Base-by-base conservation (phyloP, 768 basidiomycete genomes). In the Rhizopogon rudus region DNA sequence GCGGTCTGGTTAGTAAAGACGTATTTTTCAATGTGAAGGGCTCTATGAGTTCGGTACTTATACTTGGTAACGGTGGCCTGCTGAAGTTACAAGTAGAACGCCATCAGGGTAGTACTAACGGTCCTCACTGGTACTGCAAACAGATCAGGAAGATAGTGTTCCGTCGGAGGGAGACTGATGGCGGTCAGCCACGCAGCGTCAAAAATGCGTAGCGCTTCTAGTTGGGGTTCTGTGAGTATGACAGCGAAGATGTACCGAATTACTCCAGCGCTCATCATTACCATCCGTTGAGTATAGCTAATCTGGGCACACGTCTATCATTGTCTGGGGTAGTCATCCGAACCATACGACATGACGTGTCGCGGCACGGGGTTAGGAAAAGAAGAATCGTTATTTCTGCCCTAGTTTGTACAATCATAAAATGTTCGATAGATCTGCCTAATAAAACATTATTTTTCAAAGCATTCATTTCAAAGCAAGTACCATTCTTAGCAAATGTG, bases 331-430 rank as follows among this genome's bases (percentile, higher is more conserved):
- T 8, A 35, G 35, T 35, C 35, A 13, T 35, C 12, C 17, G 17
- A 48, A 20, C 4, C 31, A 8, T 35, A 48, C 20, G 8, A 33
- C 31, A 46, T 20, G 12, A 31, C 12, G 8, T 33, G 25, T 25
- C 25, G 4, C 25, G 22, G 25, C 25, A 25, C 25, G 25, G 45
- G 39, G 31, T 31, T 31, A 8, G 14, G 37, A 22, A 49, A 49
- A 3, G 35, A 16, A 9, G 22, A 49, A 39, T 39, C 35, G 3
- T 25, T 43, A 55, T 40, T 55, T 40, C 22, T 53, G 20, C 31
- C 31, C 54, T 44, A 35, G 25, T 49, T 37, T 56, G 35, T 58
- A 58, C 58, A 59, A 56, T 49, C 37, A 48, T 58, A 57, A 51
- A 59, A 37, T 46, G 14, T 53, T 59, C 35, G 31, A 48, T 22